Conservation (phyloP, 2,329 filamentous ascomycete genomes). For the Beauveria bassiana region DNA sequence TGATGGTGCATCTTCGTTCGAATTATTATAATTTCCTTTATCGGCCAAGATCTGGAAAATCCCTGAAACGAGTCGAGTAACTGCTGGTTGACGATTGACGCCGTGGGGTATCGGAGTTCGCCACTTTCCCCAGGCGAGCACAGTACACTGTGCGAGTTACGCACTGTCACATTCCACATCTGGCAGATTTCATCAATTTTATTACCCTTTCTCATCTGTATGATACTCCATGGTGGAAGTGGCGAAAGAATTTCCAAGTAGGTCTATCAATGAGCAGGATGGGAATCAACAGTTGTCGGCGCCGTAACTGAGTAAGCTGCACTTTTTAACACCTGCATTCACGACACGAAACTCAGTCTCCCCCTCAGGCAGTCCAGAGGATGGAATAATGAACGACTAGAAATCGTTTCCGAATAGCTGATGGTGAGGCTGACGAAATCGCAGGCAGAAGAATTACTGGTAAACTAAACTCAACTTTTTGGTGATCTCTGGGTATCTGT, state of each 20-base stretch:
- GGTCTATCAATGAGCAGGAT: no score
- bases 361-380: no score
- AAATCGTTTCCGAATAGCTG: neutral
- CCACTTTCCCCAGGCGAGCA: constrained; percentile 6
- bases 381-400: neutral
- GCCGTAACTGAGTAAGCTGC: no score
- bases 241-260: no score
- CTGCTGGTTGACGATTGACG: neutral
- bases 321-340: no score
- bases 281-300: no score
- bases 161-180: neutral
- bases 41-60: neutral
- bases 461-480: no score
- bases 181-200: neutral
- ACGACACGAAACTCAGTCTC: no score
- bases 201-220: no score
- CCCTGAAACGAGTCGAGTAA: neutral
- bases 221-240: no score
- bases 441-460: no score
- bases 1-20: neutral
- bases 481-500: no score
- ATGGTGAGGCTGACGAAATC: neutral
- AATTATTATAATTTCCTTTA: neutral
- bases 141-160: neutral
- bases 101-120: constrained; percentile 9